Evolutionary conservation across 1,139 yeast species (phyloP), one percentile per base, ranked within the genome.

Genomic region (Candida tropicalis): DNA sequence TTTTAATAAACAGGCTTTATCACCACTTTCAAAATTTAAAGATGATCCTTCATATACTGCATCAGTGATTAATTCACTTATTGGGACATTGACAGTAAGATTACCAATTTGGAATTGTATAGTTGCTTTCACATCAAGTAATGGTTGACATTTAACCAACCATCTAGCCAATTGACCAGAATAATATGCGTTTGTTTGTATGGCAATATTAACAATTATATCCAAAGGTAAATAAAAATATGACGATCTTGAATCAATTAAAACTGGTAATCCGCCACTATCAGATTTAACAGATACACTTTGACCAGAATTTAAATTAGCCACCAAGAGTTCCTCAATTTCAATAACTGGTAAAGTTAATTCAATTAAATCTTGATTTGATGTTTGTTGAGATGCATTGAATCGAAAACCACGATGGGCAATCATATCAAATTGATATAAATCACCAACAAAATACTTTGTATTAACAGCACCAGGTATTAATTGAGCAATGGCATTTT

Each of bases 121-220:
- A 0, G 77, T 63, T 1, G 91, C 93, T 24, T 74, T 63, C 3
- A 64, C 56, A 16, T 51, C 42, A 15, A 50, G 28, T 2, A 73
- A 50, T 18, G 73, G 56, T n/a, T 70, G 63, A 64, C 96, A 88
- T 47, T 77, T 77, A 20, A 85, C 87, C 16, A 86, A 59, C 96
- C 96, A 87, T 18, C 76, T 51, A 17, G 67, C 69, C 6, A 73
- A 56, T 12, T 75, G 73, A 3, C 66, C 57, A 6, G 79, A 73
- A 59, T 80, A 87, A 49, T 73, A 77, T 0, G 96, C 96, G 54
- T 84, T 84, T 18, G 85, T 68, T 63, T 87, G 95, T 15, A 85
- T 70, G 0, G 95, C 93, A 33, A 88, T 62, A 53, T 80, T 79
- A 39, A 87, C 74, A 39, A 87, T 67, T 3, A 80, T 59, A 36